These are phyloP conservation scores for Solanum chilense DNA, from an alignment of 257 asterid genomes.

Conservation along the genomic window DNA sequence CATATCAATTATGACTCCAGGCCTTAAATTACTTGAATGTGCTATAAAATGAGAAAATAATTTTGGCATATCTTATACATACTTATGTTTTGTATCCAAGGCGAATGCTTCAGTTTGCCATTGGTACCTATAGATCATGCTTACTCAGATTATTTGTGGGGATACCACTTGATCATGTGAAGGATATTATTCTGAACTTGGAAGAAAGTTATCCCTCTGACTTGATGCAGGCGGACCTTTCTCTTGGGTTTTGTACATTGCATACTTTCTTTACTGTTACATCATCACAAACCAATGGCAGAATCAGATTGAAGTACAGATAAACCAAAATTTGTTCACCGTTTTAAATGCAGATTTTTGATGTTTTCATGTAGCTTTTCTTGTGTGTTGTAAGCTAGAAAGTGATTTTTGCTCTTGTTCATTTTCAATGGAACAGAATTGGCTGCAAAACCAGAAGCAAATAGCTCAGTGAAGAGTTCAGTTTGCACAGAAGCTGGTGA, in stretches of 20 bases:
- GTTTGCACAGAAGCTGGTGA: slow-evolving; percentile 24
- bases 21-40: not conserved
- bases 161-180: not conserved
- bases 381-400: not conserved
- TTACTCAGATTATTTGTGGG: not conserved
- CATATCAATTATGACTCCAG: not conserved
- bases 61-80: not conserved
- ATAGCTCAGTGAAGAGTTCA: slow-evolving; percentile 18
- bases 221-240: not conserved
- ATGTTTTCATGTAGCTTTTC: not conserved
- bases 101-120: not conserved
- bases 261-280: not conserved
- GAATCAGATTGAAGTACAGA: not conserved
- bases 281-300: not conserved
- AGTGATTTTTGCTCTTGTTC: slow-evolving; percentile 2
- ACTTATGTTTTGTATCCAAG: not conserved
- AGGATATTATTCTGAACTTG: not conserved
- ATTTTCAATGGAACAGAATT: slow-evolving; percentile 17
- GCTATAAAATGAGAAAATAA: not conserved
- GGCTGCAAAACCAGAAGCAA: slow-evolving; percentile 29
- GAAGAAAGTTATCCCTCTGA: not conserved
- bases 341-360: not conserved
- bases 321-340: not conserved
- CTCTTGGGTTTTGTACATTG: not conserved
- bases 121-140: not conserved